These are phyloP conservation scores for Neoboletus subvelutipes DNA, from an alignment of 768 basidiomycete species.

Conservation along the genomic window DNA sequence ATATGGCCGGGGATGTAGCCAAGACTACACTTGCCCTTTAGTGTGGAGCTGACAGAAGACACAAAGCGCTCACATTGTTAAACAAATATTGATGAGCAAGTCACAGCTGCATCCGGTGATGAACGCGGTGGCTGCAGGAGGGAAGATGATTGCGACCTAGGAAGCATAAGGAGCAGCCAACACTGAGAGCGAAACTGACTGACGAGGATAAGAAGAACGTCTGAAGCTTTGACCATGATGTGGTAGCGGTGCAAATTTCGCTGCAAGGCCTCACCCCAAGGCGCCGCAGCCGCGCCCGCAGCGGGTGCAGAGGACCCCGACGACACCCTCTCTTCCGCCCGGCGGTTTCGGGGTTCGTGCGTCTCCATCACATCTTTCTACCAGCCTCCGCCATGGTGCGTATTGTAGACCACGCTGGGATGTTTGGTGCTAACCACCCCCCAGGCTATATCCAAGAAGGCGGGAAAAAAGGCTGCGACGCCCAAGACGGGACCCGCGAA, in stretches of 20 bases:
- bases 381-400: constrained; percentile 25
- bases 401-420: not conserved
- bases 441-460: constrained; percentile 88
- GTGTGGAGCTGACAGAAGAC: not conserved
- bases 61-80: constrained; percentile 61
- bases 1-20: constrained; percentile 73
- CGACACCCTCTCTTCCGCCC: not conserved
- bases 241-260: not conserved
- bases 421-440: constrained; percentile 1
- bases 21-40: constrained; percentile 42
- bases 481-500: constrained; percentile 59
- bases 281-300: constrained; percentile 26
- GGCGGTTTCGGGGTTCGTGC: constrained; percentile 15
- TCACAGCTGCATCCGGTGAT: constrained; percentile 84
- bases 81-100: constrained; percentile 76
- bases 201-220: constrained; percentile 78
- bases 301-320: constrained; percentile 20
- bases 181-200: constrained; percentile 21
- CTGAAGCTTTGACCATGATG: constrained; percentile 57
- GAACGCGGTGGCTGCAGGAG: constrained; percentile 76
- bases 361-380: constrained; percentile 1
- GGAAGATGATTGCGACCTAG: constrained; percentile 80
- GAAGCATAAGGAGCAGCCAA: not conserved
- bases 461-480: constrained; percentile 76
- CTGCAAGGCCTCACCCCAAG: not conserved